Base-by-base conservation (phyloP, 2,329 filamentous ascomycete genomes). In the Exophiala oligosperma region DNA sequence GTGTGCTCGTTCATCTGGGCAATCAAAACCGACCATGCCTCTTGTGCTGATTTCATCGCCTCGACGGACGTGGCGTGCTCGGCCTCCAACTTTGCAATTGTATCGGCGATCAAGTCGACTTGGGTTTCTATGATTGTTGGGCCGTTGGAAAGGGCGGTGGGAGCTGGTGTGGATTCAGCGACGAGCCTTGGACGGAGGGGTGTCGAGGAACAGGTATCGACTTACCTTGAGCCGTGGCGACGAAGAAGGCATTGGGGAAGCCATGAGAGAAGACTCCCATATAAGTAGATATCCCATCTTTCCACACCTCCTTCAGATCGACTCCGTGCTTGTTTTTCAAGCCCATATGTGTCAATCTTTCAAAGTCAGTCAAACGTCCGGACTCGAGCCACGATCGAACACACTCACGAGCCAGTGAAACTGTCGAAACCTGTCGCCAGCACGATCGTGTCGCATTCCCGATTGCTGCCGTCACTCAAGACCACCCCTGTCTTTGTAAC, bases 91-190 rank as follows among this genome's bases (percentile, higher is more conserved):
- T 81, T 77, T 29, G 72, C 69, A 49, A 86, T 81, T 46, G 69
- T 66, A 44, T 85, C 64, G 4, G 74, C 66, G 4, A 77, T 72
- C 0, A 79, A 77, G 38, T 80, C 77, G 0, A 56, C 37, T 48
- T 74, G 77, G 0, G 80, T 74, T 59, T 84, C 76, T 56, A 85
- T 78, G 54, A 78, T 81, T 64, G 77, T 78, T 67, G 83, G 71
- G 0, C 70, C 67, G 35, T 60, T 62, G 2, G 49, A 26, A 21
- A 60, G 43, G 17, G 53, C 54, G 4, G 54, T 56, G 14, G 60
- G 57, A 8, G 28, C 28, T 29, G 28, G 28, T 29, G 8, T 8
- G 28, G 28, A 29, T 29, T 29, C 28, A 29, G 28, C 28, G 3
- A 37, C 21, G 47, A 1, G 41, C 12, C 29, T 14, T 21, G 11